Evolutionary conservation across 2,329 filamentous ascomycete species (phyloP), one percentile per base, ranked within the genome.

Genomic region (Eutypa lata): DNA sequence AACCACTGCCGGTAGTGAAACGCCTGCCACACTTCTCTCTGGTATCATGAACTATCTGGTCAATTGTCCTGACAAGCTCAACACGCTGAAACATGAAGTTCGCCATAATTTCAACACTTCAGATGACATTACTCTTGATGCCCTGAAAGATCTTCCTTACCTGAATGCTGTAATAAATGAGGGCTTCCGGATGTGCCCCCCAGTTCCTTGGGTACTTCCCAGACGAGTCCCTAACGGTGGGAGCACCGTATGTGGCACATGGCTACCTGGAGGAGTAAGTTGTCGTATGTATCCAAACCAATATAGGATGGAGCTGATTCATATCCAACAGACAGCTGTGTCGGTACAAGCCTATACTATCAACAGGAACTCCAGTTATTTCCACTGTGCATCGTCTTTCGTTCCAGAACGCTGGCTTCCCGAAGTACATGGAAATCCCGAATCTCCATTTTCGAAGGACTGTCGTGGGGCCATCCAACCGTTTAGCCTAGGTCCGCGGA

Each of bases 1-100:
- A 1, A 65, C 62, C 3, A 63, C 56, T 3, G 67, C 64, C 2
- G 68, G 68, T 4, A 61, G 58, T 38, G 66, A 68, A 48, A 67
- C 66, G 2, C 63, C 61, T 1, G 65, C 65, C 2, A 65, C 63
- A 3, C 52, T 58, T 2, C 35, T 65, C 1, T 31, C 44, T 2
- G 64, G 58, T 0, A 61, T 55, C 6, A 14, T 63, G 18, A 63
- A 61, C 35, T 66, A 62, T 47, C 56, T 68, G 1, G 44, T 60
- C 1, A 40, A 28, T 1, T 45, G 62, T 33, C 57, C 37, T 3
- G 54, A 55, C 13, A 61, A 62, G 35, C 21, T 64, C 1, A 14
- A 14, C 1, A 43, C 44, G 2, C 46, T 64, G 2, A 18, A 22
- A 3, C 8, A 22, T 0, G 59, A 62, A 19, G 44, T 64, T 6